Base-by-base conservation (phyloP, 2,329 filamentous ascomycete species). In the Fusarium goolgardi region DNA sequence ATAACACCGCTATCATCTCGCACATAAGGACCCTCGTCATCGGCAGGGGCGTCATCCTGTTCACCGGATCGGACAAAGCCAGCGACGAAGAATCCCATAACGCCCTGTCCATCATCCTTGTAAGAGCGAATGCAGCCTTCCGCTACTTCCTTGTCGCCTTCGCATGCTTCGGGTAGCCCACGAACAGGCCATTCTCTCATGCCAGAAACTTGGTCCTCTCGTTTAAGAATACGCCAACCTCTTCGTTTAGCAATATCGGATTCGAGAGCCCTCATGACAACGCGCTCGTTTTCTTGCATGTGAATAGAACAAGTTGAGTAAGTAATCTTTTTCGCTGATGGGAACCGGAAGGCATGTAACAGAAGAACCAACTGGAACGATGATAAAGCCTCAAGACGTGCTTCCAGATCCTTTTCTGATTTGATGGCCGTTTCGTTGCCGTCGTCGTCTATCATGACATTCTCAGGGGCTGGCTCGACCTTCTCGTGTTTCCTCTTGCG, bases 31-130 rank as follows among this genome's bases (percentile, higher is more conserved):
- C 83, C 86, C 61, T 87, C 77, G 4, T 67, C 70, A 41, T 55
- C 64, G 13, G 43, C 60, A 46, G 57, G 49, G 29, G 49, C 62
- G 35, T 49, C 55, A 27, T 73, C 75, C 34, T 67, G 62, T 40
- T 39, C 60, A 11, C 43, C 69, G n/a, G 63, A 59, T 40, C 77
- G 75, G 5, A 93, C 85, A 78, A 99, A 97, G 0, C 86, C 93
- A n/a, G 89, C 93, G 21, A 97, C 92, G 73, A 99, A 99, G 79
- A 99, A 98, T 0, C 96, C 95, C 87, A 97, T 97, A 1, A 94
- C 92, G 0, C 94, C 93, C 66, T 91, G 87, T 12, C 89, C 90
- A 71, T 95, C 93, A 27, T 88, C 91, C 71, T 94, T 92, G 77
- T 91, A 90, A 32, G 93, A 92, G 60, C 95, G 84, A 57, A 97